Base-by-base conservation (phyloP, 2,329 filamentous ascomycete genomes). In the Fusarium nodosum region DNA sequence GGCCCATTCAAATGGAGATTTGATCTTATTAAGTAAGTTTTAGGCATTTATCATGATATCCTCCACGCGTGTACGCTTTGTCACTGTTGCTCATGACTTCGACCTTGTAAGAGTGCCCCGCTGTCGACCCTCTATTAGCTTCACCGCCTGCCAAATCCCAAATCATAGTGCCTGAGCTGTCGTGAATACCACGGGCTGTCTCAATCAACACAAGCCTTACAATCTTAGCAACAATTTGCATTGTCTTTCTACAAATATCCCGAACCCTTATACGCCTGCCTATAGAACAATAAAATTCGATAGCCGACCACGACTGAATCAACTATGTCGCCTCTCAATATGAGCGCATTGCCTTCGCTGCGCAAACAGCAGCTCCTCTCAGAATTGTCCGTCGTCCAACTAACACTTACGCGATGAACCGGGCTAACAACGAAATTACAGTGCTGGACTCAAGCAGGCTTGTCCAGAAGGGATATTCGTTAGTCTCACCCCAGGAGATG, bases 401-500 rank as follows among this genome's bases (percentile, higher is more conserved):
- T 51, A 46, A 34, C 22, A 53, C 15, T 38, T 55, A 36, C 28
- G 42, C 46, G 4, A 44, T 28, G 44, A 36, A 59, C 45, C 31
- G 52, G 55, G 53, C 75, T 80, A 69, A 75, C 66, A 79, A 28
- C 26, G 18, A 53, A 33, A 48, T 8, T 12, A 2, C 60, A 97
- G 93, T 80, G 87, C 92, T 65, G 92, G 92, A 65, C 85, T 97
- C 73, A 94, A 92, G 79, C 88, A 93, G 81, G 90, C 91, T 62
- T 94, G 92, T 78, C 94, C 94, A 3, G 89, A 93, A 59, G 95
- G 96, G 55, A 86, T 97, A 66, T 97, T 96, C 80, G 88, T 97
- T 79, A 93, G 88, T 78, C 86, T 97, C 63, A 92, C 91, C 30
- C 93, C 93, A 0, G 92, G 91, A 26, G 91, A 97, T 76, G 89